These are phyloP conservation scores for Singerocomus inundabilis DNA, from an alignment of 1,284 basidiomycete genomes.

Conservation along the genomic window DNA sequence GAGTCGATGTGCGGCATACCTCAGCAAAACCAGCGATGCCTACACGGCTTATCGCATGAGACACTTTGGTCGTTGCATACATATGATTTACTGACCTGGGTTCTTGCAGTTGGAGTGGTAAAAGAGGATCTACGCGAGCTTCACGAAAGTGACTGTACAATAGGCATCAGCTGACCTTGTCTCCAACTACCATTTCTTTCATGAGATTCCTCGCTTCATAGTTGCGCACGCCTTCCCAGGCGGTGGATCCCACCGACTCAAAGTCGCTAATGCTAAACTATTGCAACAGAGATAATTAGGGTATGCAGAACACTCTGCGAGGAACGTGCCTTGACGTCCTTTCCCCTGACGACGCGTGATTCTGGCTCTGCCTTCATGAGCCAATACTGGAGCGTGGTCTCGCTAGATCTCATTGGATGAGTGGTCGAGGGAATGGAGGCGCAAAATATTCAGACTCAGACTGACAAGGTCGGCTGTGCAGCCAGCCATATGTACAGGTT, in stretches of 20 bases:
- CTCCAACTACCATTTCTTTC: slow-evolving; percentile 86
- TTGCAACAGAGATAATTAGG: not conserved
- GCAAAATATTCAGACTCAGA: slow-evolving; percentile 9
- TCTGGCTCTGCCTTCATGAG: slow-evolving; percentile 93
- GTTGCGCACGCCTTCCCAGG: slow-evolving; percentile 93
- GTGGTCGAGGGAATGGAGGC: not conserved
- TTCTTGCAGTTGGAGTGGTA: slow-evolving; percentile 94
- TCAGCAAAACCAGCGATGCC: slow-evolving; percentile 85
- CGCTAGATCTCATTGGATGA: not conserved
- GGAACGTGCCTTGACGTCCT: slow-evolving; percentile 76
- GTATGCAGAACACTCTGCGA: slow-evolving; percentile 3
- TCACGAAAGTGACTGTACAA: slow-evolving; percentile 6
- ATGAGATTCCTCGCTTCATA: slow-evolving; percentile 92
- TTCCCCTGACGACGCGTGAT: slow-evolving; percentile 83
- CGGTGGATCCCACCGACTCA: slow-evolving; percentile 67
- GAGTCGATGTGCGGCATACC: slow-evolving; percentile 39
- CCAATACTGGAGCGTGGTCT: slow-evolving; percentile 51
- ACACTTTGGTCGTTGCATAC: not conserved
- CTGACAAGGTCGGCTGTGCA: not conserved
- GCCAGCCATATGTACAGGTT: too few relatives aligned
- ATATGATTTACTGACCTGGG: slow-evolving; percentile 56
- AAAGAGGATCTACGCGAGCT: slow-evolving; percentile 56
- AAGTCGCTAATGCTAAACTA: slow-evolving; percentile 93
- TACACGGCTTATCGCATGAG: slow-evolving; percentile 29
- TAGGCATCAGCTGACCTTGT: slow-evolving; percentile 54